A percentile compares a stretch with the other conserved stretches of the same genome.
Conservation (phyloP, 805 yeast species). For the Wickerhamiella musiphila region DNA sequence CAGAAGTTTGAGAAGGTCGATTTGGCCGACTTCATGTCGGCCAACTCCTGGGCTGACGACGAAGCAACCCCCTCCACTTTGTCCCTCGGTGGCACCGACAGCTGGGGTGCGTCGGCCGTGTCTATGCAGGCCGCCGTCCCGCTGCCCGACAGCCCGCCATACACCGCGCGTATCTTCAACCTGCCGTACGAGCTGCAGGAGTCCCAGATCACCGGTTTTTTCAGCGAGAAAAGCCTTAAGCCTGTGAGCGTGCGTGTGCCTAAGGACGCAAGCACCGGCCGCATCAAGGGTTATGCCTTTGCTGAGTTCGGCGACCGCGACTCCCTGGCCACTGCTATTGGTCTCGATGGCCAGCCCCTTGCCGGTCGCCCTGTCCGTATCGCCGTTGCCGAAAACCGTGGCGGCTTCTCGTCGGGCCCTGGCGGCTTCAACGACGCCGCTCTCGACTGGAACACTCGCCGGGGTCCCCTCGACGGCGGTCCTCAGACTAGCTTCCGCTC, state of each 20-base stretch:
- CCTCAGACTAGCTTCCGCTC: background rate
- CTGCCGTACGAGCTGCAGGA: conserved; percentile 71
- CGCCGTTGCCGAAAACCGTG: conserved; percentile 60
- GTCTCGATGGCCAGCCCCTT: conserved; percentile 52
- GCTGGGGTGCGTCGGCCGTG: conserved; percentile 19
- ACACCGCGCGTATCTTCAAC: conserved; percentile 73
- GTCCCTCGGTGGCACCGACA: conserved; percentile 19
- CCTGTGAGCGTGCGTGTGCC: conserved; percentile 58
- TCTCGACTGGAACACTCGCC: conserved; percentile 16
- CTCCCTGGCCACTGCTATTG: conserved; percentile 57
- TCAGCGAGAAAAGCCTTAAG: conserved; percentile 26
- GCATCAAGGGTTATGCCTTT: conserved; percentile 75
- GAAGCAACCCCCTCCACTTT: conserved; percentile 30
- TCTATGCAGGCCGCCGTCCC: conserved; percentile 50
- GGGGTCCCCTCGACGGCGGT: conserved; percentile 21
- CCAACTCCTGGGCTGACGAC: conserved; percentile 70
- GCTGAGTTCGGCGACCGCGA: conserved; percentile 75
- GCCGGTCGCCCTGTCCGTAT: conserved; percentile 51
- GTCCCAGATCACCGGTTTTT: conserved; percentile 26
- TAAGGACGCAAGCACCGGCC: conserved; percentile 44
- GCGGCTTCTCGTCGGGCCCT: conserved; percentile 33
- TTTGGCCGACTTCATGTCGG: conserved; percentile 62
- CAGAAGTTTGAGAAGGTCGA: conserved; percentile 64
- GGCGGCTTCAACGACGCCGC: conserved; percentile 12
- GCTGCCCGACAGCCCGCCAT: conserved; percentile 84